These are phyloP conservation scores for Candida glucosophila DNA, from an alignment of 1,139 yeast species.

Conservation along the genomic window DNA sequence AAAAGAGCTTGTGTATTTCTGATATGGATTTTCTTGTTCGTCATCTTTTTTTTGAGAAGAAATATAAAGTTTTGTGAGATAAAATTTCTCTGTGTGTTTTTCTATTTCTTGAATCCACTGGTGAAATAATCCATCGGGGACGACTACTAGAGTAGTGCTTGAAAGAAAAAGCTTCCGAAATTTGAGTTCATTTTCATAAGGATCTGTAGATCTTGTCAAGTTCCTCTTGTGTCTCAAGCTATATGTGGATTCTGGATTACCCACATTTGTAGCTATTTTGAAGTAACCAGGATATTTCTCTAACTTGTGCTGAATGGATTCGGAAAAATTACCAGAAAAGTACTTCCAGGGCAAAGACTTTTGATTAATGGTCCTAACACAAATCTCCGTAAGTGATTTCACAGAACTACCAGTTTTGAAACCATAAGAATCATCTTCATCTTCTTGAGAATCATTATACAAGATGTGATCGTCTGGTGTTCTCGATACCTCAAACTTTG, in stretches of 20 bases:
- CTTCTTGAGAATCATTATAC: constrained; percentile 6
- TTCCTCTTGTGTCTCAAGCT: too few relatives aligned
- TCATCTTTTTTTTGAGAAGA: constrained; percentile 29
- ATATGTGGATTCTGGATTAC: too few relatives aligned
- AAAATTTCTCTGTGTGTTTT: constrained; percentile 40
- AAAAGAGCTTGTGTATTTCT: constrained; percentile 10
- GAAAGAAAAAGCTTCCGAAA: constrained; percentile 30
- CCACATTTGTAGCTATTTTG: too few relatives aligned
- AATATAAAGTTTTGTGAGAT: constrained; percentile 25
- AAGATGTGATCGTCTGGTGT: constrained; percentile 29
- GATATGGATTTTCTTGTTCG: too few relatives aligned
- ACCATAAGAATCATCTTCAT: too few relatives aligned
- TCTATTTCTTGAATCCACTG: constrained; percentile 57
- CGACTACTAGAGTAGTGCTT: constrained; percentile 48
- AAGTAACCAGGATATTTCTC: constrained; percentile 36
- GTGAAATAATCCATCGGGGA: constrained; percentile 58
- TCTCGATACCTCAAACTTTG: constrained; percentile 43
- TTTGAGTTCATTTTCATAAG: background rate
- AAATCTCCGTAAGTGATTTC: constrained; percentile 18
- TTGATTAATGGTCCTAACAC: constrained; percentile 32
- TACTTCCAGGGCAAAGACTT: constrained; percentile 53
- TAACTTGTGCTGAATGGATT: constrained; percentile 27
- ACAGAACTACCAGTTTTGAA: too few relatives aligned
- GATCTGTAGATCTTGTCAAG: background rate
- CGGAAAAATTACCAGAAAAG: constrained; percentile 36